phyloP scores from a whole-genome alignment of 495 filamentous ascomycete genomes.

The Tuber calosporum region DNA sequence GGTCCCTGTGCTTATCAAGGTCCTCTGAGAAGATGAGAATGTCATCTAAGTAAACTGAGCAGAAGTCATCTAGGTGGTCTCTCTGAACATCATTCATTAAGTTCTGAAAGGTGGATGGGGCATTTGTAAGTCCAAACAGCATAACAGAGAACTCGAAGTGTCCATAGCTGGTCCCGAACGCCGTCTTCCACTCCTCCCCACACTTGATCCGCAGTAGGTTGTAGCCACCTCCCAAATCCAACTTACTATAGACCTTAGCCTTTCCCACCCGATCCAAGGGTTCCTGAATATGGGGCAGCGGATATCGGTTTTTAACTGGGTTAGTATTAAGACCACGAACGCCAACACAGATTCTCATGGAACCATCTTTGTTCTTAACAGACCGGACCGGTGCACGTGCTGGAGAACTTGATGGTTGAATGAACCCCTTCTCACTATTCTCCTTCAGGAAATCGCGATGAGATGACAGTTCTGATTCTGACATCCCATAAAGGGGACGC shows the following conservation, averaged over 20 bases:
- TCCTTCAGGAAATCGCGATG: too few relatives aligned
- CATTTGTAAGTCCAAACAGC: conserved; percentile 12
- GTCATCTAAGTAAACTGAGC: too few relatives aligned
- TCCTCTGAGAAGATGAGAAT: too few relatives aligned
- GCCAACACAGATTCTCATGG: conserved; percentile 9
- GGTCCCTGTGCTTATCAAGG: too few relatives aligned
- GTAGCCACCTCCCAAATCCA: conserved; percentile 12
- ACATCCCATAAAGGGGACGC: too few relatives aligned
- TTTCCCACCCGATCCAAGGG: conserved; percentile 6
- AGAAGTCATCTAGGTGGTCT: conserved; percentile 6
- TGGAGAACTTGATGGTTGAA: conserved; percentile 10
- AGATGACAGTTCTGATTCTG: too few relatives aligned
- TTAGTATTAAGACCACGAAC: conserved; percentile 32
- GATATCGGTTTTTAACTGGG: conserved; percentile 27
- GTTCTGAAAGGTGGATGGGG: conserved; percentile 8
- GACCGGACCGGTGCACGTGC: conserved; percentile 13
- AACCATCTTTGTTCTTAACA: conserved; percentile 12
- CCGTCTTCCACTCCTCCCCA: conserved; percentile 43
- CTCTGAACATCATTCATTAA: conserved; percentile 3
- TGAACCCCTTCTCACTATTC: conserved; percentile 11
- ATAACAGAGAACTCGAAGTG: conserved; percentile 15
- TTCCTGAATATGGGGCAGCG: conserved; percentile 14
- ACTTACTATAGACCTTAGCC: conserved; percentile 16
- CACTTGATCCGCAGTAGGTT: conserved; percentile 38
- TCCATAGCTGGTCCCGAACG: conserved; percentile 41